Evolutionary conservation across 179 eudicot species (phyloP), one percentile per base, ranked within the genome.

Genomic region (Camellia oleifera): DNA sequence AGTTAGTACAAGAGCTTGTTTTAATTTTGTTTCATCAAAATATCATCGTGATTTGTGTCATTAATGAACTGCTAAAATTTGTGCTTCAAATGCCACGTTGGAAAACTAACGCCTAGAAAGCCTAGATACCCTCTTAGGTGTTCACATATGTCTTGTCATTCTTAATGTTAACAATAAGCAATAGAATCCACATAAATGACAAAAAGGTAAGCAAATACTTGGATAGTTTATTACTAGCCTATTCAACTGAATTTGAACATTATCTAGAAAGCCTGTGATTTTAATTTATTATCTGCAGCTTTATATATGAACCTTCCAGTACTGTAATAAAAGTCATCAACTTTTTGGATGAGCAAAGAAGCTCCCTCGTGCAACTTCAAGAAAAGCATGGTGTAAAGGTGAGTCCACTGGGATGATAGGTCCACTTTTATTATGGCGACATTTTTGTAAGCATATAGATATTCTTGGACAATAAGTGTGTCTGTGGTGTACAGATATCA

Each of bases 341-440:
- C 83, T 79, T 84, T 80, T 79, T 96, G 85, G 98, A 91, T 62
- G 99, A 94, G 66, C 99, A 89, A 83, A 90, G 89, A 83, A 86
- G 83, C 58, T 87, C 92, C 69, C 92, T 96, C 73, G 77, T 94
- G 79, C 81, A 90, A 86, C 89, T 96, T 85, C 99, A 96, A 81
- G 99, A 94, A 85, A 92, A 91, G 84, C 94, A 92, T 83, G 93
- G 83, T 52, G 97, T 94, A 23, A 80, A 82, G 91, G 99, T 92
- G 79, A 85, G 87, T 80, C 66, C 17, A 57, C 46, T 71, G 58
- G 66, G 50, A 42, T 57, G 58, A 52, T 71, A 48, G 68, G 48
- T 5, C 23, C 52, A 57, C 53, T 3, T 18, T 5, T 32, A 32
- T 67, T 44, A 2, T 18, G 54, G 82, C 3, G 44, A 40, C 20